These are phyloP conservation scores for Pascua sp. DNA, from an alignment of 1,284 basidiomycete species.

Conservation along the genomic window DNA sequence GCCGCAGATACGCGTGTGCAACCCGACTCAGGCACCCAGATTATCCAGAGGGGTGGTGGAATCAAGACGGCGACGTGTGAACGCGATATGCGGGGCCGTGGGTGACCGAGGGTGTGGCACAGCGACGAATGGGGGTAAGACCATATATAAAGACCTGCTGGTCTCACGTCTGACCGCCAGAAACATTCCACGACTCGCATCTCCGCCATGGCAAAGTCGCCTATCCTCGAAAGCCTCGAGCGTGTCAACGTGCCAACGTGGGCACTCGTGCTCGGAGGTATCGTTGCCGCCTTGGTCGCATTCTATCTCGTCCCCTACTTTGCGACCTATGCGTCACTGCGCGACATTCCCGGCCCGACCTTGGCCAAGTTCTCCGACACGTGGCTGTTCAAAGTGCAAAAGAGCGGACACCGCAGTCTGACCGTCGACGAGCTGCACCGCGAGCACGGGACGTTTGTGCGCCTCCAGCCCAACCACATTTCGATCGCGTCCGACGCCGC, in stretches of 20 bases:
- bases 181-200: too few relatives aligned
- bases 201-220: not conserved
- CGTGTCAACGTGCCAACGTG: too few relatives aligned
- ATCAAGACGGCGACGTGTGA: too few relatives aligned
- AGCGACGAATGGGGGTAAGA: too few relatives aligned
- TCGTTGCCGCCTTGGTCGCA: slow-evolving; percentile 2
- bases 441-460: slow-evolving; percentile 73
- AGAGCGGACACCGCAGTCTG: slow-evolving; percentile 69
- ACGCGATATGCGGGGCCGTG: too few relatives aligned
- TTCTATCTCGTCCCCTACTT: slow-evolving; percentile 18
- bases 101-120: too few relatives aligned
- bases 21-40: too few relatives aligned
- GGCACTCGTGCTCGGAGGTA: not conserved
- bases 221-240: too few relatives aligned
- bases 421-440: slow-evolving; percentile 70
- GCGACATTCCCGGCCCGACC: slow-evolving; percentile 62
- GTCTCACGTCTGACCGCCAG: too few relatives aligned
- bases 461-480: slow-evolving; percentile 80
- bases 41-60: too few relatives aligned
- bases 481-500: slow-evolving; percentile 79
- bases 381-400: slow-evolving; percentile 68
- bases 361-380: slow-evolving; percentile 69
- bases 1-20: too few relatives aligned
- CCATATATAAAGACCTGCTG: too few relatives aligned
- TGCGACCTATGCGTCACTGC: slow-evolving; percentile 10